phyloP scores from a whole-genome alignment of 129 eudicot species.

The Erigeron canadensis region DNA sequence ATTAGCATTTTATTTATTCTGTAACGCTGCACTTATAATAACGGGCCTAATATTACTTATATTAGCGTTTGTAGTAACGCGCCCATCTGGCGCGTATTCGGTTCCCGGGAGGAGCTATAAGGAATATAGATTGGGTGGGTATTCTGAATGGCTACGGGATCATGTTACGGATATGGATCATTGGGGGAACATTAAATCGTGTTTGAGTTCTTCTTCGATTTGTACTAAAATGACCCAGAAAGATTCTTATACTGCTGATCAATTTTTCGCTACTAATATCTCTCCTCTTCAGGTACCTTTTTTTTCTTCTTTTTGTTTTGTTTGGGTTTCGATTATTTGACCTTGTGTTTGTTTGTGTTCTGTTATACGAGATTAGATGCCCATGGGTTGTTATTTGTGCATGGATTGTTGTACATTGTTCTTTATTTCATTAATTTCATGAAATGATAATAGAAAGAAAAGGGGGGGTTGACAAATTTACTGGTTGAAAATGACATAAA shows the following conservation, averaged over 20 bases:
- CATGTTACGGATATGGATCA: conserved; percentile 52
- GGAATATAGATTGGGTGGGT: conserved; percentile 54
- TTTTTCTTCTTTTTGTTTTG: background rate
- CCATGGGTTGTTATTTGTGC: background rate
- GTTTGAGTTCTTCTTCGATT: conserved; percentile 54
- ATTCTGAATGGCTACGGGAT: conserved; percentile 80
- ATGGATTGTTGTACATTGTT: conserved; percentile 7
- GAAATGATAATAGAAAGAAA: background rate
- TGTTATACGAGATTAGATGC: too few relatives aligned
- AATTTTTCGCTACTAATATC: conserved; percentile 65
- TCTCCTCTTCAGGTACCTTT: conserved; percentile 73
- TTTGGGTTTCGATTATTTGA: background rate
- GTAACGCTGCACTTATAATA: conserved; percentile 69
- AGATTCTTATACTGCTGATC: conserved; percentile 49
- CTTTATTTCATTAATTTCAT: background rate
- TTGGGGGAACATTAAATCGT: conserved; percentile 80
- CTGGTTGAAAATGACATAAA: too few relatives aligned
- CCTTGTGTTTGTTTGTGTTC: background rate
- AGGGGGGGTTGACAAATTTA: background rate
- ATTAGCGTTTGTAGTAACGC: conserved; percentile 66
- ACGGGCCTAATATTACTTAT: conserved; percentile 55
- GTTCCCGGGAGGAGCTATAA: conserved; percentile 43
- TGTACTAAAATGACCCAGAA: conserved; percentile 65
- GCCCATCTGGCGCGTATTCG: conserved; percentile 50
- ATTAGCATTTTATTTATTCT: conserved; percentile 71